Conservation (phyloP, 164 flowering plant genomes). For the Warburgia ugandensis region DNA sequence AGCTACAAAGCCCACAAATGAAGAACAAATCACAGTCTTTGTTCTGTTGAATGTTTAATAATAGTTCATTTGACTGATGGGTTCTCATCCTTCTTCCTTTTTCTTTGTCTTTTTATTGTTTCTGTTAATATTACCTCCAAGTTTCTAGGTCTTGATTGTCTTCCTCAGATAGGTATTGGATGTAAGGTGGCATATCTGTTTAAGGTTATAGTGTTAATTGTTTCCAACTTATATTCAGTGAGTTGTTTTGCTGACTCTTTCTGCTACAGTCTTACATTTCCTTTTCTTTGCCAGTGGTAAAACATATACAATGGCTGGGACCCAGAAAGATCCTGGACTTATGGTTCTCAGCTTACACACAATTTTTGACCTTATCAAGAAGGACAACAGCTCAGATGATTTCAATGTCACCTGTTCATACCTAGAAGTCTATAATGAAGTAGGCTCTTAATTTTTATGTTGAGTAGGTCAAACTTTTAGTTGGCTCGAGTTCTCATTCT, state of each 20-base stretch:
- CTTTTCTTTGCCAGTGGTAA: conserved; percentile 55
- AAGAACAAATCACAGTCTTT: no score
- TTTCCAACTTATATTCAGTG: no score
- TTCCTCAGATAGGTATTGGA: no score
- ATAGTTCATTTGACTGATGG: no score
- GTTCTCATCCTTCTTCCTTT: no score
- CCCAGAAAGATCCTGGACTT: conserved; percentile 70
- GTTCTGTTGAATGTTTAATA: no score
- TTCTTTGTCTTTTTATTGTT: no score
- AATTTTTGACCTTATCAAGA: conserved; percentile 63
- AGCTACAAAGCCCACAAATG: no score
- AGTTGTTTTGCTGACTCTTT: background rate
- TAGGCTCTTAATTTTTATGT: conserved; percentile 21
- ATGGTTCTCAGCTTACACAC: conserved; percentile 89
- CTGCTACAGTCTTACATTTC: background rate
- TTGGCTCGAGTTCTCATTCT: background rate
- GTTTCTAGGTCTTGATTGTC: no score
- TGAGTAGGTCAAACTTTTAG: conserved; percentile 2
- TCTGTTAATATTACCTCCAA: no score
- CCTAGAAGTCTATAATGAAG: conserved; percentile 97
- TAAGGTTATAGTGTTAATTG: no score
- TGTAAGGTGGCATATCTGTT: no score
- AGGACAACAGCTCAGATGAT: conserved; percentile 50
- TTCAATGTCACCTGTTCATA: conserved; percentile 88
- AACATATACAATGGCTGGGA: conserved; percentile 93